Conservation (phyloP, 2,329 filamentous ascomycete genomes). For the Fusarium veterinarium region DNA sequence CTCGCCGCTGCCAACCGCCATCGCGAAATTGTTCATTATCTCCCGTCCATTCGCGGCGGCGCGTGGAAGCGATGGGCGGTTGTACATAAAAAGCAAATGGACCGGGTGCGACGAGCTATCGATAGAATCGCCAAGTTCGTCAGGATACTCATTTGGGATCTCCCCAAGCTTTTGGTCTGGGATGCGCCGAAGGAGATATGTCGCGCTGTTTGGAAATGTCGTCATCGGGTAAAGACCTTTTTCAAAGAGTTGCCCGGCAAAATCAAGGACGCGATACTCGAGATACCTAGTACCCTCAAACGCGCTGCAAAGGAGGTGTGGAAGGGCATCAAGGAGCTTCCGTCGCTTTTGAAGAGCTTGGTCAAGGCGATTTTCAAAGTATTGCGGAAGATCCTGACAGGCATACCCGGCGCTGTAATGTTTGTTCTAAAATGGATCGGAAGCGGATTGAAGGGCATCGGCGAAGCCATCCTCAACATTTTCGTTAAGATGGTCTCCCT, state of each 20-base stretch:
- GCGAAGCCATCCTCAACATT: slow-evolving; percentile 41
- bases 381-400: slow-evolving; percentile 38
- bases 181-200: slow-evolving; percentile 38
- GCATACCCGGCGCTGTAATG: slow-evolving; percentile 39
- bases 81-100: slow-evolving; percentile 48
- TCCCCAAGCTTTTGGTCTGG: slow-evolving; percentile 48
- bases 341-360: slow-evolving; percentile 11
- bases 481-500: slow-evolving; percentile 47
- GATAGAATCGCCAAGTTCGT: slow-evolving; percentile 41
- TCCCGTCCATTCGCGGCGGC: slow-evolving; percentile 55
- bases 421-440: slow-evolving; percentile 47
- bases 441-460: slow-evolving; percentile 42
- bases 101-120: slow-evolving; percentile 38
- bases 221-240: slow-evolving; percentile 45
- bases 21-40: slow-evolving; percentile 56
- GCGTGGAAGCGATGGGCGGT: slow-evolving; percentile 52
- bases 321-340: slow-evolving; percentile 39
- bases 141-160: slow-evolving; percentile 44
- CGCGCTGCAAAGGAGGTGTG: slow-evolving; percentile 18
- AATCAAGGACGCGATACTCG: slow-evolving; percentile 35
- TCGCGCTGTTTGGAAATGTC: slow-evolving; percentile 40
- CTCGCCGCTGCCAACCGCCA: slow-evolving; percentile 57
- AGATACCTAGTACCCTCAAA: slow-evolving; percentile 24
- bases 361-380: slow-evolving; percentile 15
- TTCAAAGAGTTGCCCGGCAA: slow-evolving; percentile 43